Conservation (phyloP, 148 eudicot genomes). For the Vaccinium macrocarpon region DNA sequence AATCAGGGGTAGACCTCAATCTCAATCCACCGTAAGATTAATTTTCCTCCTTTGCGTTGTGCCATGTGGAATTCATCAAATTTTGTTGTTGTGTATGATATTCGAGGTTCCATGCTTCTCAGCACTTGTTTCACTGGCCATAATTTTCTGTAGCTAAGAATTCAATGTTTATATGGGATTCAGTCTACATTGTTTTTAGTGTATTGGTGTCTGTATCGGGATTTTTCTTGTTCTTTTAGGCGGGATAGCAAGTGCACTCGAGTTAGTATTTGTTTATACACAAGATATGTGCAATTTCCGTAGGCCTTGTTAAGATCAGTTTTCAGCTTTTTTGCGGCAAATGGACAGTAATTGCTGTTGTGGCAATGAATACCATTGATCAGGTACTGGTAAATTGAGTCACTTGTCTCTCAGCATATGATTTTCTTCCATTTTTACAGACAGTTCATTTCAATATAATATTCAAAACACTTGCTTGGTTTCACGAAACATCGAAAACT, state of each 20-base stretch:
- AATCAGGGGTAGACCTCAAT: conserved; percentile 42
- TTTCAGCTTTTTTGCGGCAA: background rate
- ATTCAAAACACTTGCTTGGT: background rate
- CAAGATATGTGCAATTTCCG: background rate
- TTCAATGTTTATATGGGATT: background rate
- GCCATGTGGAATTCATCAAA: background rate
- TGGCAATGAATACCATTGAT: background rate
- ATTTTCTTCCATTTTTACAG: background rate
- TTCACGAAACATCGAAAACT: background rate
- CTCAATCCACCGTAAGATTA: conserved; percentile 41
- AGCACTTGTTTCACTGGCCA: background rate
- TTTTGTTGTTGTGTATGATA: background rate
- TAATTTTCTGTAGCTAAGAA: background rate
- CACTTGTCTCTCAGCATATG: background rate
- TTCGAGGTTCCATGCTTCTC: conserved; percentile 2
- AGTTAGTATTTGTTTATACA: background rate
- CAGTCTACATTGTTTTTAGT: background rate
- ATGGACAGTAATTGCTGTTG: background rate
- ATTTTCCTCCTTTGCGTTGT: background rate
- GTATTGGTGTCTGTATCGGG: background rate
- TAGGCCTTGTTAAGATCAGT: background rate
- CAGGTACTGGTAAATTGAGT: background rate
- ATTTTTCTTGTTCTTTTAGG: background rate
- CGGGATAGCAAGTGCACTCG: background rate
- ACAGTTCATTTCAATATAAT: background rate